Evolutionary conservation across 345 rosid species (phyloP).

Genomic region (Cardiospermum halicacabum): DNA sequence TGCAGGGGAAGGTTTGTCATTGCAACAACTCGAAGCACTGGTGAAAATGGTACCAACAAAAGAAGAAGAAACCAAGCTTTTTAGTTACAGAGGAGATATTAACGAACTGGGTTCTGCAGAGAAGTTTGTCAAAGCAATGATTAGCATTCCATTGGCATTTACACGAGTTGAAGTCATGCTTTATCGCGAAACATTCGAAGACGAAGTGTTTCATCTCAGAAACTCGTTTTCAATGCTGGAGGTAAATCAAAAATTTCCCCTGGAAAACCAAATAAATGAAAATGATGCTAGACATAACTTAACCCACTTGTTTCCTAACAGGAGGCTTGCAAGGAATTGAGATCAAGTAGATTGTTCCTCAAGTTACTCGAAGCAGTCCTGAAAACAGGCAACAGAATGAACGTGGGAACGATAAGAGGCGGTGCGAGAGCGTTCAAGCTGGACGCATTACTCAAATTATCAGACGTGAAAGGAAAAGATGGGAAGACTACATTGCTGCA

Average conservation of each 20-base stretch:
- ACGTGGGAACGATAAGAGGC: conserved; percentile 90
- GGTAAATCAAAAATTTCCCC: conserved; percentile 30
- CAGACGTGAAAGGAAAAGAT: conserved; percentile 92
- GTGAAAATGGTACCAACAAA: conserved; percentile 87
- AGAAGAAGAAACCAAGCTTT: conserved; percentile 80
- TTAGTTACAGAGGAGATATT: conserved; percentile 58
- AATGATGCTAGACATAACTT: no score
- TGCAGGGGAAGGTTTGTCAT: conserved; percentile 65
- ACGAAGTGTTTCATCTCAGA: conserved; percentile 80
- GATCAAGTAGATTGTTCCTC: conserved; percentile 84
- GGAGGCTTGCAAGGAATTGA: conserved; percentile 98
- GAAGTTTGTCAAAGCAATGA: conserved; percentile 55
- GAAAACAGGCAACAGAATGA: conserved; percentile 97
- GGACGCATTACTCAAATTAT: conserved; percentile 81
- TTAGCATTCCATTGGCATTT: conserved; percentile 65
- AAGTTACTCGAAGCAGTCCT: conserved; percentile 90
- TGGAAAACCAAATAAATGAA: no score
- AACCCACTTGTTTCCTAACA: conserved; percentile 15
- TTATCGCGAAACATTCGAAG: conserved; percentile 80
- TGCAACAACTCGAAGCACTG: conserved; percentile 87
- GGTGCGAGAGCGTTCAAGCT: conserved; percentile 97
- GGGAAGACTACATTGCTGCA: conserved; percentile 88
- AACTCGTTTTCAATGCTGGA: conserved; percentile 88
- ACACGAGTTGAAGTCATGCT: conserved; percentile 86
- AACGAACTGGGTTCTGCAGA: conserved; percentile 88